These are phyloP conservation scores for Ogataea glucozyma DNA, from an alignment of 805 yeast genomes.

Conservation along the genomic window DNA sequence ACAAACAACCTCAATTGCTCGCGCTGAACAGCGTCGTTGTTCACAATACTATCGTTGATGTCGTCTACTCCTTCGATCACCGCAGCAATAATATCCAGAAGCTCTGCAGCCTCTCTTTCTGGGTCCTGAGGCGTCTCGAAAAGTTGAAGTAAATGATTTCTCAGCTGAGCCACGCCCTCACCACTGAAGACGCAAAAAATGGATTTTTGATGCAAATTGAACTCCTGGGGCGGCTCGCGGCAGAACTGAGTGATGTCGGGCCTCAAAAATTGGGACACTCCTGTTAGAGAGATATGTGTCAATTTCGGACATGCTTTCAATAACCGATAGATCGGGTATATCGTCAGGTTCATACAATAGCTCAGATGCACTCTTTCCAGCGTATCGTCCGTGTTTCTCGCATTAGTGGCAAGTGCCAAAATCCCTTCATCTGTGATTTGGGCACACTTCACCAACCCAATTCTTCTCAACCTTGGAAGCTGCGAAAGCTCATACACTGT, in stretches of 20 bases:
- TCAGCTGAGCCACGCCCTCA: conserved; percentile 74
- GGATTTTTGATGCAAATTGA: conserved; percentile 79
- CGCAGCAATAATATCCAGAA: conserved; percentile 32
- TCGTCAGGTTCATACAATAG: conserved; percentile 79
- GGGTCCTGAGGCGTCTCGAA: conserved; percentile 36
- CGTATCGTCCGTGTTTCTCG: conserved; percentile 65
- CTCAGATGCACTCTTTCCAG: conserved; percentile 91
- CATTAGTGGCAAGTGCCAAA: conserved; percentile 56
- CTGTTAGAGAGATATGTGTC: conserved; percentile 90
- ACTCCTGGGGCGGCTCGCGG: conserved; percentile 90
- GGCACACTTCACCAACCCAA: conserved; percentile 89
- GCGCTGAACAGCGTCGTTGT: conserved; percentile 24
- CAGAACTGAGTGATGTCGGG: conserved; percentile 84
- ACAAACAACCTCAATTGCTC: conserved; percentile 32
- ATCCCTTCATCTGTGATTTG: conserved; percentile 86
- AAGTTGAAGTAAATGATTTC: conserved; percentile 58
- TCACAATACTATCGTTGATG: conserved; percentile 21
- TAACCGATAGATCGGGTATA: conserved; percentile 74
- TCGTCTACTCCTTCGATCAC: conserved; percentile 27
- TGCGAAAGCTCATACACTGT: conserved; percentile 75
- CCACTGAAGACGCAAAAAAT: conserved; percentile 94
- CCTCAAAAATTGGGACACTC: conserved; percentile 85
- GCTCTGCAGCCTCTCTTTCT: conserved; percentile 34
- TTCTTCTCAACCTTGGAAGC: conserved; percentile 79
- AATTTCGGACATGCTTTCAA: conserved; percentile 80